Evolutionary conservation across 2,329 filamentous ascomycete species (phyloP).

Genomic region (Diaporthe sp.): DNA sequence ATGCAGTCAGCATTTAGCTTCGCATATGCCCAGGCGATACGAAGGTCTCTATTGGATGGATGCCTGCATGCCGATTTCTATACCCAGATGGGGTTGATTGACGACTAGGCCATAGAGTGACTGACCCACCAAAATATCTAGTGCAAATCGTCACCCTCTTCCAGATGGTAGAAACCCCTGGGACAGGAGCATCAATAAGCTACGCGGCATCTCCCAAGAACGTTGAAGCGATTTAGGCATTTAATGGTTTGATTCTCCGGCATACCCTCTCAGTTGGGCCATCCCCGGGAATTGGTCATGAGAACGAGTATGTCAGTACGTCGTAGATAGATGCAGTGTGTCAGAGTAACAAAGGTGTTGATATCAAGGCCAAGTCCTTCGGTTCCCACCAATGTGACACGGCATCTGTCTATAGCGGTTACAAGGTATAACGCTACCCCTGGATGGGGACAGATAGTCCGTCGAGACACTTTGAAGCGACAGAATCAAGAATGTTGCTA

Average conservation of each 20-base stretch:
- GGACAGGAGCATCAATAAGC: not conserved
- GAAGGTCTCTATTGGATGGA: not conserved
- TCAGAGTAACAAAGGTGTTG: not conserved
- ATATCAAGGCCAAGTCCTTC: not conserved
- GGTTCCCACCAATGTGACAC: not conserved
- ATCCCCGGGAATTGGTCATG: not conserved
- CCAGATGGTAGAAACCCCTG: too few species aligned
- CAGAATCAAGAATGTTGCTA: not conserved
- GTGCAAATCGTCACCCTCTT: not conserved
- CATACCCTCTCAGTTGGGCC: too few species aligned
- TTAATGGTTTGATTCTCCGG: not conserved
- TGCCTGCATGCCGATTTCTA: not conserved
- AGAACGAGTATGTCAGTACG: not conserved
- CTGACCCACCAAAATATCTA: not conserved
- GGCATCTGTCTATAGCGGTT: not conserved
- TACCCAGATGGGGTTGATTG: not conserved
- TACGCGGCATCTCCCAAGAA: not conserved
- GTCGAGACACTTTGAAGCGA: not conserved
- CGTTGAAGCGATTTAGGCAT: too few species aligned
- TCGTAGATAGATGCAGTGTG: not conserved
- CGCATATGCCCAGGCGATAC: not conserved
- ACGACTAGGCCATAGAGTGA: too few species aligned
- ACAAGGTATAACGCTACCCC: too few species aligned
- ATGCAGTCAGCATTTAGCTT: slow-evolving; percentile 27
- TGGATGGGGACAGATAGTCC: not conserved